A percentile compares a stretch with the other conserved stretches of the same genome.
Evolutionary conservation across 345 rosid genomes (phyloP).

Genomic region (Clausena lansium): DNA sequence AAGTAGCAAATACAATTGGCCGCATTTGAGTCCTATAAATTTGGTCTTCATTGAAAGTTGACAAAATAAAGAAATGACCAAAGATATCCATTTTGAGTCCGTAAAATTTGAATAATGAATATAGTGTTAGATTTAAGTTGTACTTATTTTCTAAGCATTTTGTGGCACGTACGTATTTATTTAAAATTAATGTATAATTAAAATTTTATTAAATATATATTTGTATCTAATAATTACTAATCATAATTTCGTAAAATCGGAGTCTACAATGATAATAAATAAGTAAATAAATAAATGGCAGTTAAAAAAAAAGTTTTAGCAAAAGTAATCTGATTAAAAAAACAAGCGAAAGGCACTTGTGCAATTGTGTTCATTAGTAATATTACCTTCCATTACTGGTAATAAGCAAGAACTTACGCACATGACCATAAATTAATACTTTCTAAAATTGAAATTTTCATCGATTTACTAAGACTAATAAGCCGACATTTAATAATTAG

Average conservation of each 20-base stretch:
- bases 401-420: background rate
- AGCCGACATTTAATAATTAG: too few species aligned
- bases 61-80: constrained; percentile 2
- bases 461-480: background rate
- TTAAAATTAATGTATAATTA: too few species aligned
- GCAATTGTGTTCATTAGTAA: background rate
- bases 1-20: background rate
- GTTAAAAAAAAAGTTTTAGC: too few species aligned
- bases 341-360: background rate
- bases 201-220: too few species aligned
- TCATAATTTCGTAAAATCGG: too few species aligned
- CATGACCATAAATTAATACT: background rate
- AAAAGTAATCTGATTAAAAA: background rate
- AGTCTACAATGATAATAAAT: too few species aligned
- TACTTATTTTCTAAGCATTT: too few species aligned
- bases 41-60: background rate
- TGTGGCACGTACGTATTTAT: too few species aligned
- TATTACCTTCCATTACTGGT: background rate
- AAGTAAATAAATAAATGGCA: too few species aligned
- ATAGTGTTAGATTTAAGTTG: too few species aligned
- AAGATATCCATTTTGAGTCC: too few species aligned
- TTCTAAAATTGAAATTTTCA: background rate
- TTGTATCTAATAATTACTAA: background rate
- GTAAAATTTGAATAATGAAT: too few species aligned
- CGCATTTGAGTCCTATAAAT: constrained; percentile 5